These are phyloP conservation scores for Lophiotrema nucula DNA, from an alignment of 495 filamentous ascomycete species.

Conservation along the genomic window DNA sequence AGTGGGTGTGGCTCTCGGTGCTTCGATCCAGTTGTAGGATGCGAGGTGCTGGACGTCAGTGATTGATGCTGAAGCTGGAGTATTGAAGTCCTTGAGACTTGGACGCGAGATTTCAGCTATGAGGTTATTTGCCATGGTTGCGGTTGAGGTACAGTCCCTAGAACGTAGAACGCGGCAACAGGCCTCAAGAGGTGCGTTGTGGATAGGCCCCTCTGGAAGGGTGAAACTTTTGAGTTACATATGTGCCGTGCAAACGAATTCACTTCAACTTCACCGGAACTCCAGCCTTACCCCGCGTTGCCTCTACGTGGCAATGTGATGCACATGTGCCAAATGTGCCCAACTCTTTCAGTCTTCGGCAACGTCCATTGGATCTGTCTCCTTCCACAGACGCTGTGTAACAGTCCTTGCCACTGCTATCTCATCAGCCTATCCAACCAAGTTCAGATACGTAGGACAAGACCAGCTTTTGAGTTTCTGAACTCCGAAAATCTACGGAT, in stretches of 20 bases:
- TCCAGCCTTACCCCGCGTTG: neutral
- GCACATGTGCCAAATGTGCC: neutral
- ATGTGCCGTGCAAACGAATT: neutral
- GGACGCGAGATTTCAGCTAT: no score
- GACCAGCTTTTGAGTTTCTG: neutral
- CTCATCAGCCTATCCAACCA: neutral
- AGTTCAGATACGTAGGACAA: neutral
- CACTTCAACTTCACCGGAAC: neutral
- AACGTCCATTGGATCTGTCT: neutral
- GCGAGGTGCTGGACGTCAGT: no score
- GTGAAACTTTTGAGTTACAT: no score
- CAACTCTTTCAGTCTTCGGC: neutral
- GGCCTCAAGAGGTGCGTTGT: no score
- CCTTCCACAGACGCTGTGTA: neutral
- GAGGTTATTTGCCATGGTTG: no score
- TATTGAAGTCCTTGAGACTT: no score
- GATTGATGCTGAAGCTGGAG: no score
- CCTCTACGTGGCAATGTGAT: neutral
- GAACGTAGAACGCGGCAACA: no score
- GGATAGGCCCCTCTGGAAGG: no score
- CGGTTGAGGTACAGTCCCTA: no score
- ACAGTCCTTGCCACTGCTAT: neutral
- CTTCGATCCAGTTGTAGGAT: no score
- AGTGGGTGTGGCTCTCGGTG: conserved; percentile 39
- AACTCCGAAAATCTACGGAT: neutral